A percentile compares a stretch with the other conserved stretches of the same genome.
Evolutionary conservation across 2,329 filamentous ascomycete genomes (phyloP).

Genomic region (Camptophora hylomeconis): DNA sequence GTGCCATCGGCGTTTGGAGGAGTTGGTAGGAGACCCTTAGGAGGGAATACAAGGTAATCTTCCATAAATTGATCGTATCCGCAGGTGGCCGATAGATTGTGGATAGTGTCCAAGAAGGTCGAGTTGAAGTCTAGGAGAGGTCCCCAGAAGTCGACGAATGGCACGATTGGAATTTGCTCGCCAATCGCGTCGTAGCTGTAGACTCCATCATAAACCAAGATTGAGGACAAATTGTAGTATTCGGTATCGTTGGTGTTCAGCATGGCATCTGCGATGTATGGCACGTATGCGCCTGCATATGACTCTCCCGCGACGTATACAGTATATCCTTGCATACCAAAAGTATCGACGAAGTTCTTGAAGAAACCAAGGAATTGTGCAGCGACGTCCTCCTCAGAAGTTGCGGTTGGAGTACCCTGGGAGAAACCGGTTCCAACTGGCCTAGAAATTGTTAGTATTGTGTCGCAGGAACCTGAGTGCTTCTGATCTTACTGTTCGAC

Average conservation of each 20-base stretch:
- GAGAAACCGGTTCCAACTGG: constrained; percentile 54
- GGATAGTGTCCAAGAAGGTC: constrained; percentile 28
- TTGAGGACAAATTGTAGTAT: constrained; percentile 55
- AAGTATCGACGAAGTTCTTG: constrained; percentile 63
- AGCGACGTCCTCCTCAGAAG: constrained; percentile 53
- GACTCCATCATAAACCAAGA: constrained; percentile 61
- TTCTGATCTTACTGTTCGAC: constrained; percentile 41
- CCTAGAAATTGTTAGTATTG: constrained; percentile 3
- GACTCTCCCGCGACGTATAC: constrained; percentile 60
- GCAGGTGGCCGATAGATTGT: constrained; percentile 29
- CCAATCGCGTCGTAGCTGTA: constrained; percentile 42
- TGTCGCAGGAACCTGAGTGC: not conserved
- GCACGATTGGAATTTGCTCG: constrained; percentile 31
- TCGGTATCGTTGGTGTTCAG: constrained; percentile 51
- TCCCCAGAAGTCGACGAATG: constrained; percentile 29
- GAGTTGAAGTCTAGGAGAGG: constrained; percentile 34
- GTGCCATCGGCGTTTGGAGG: constrained; percentile 33
- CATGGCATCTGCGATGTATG: constrained; percentile 62
- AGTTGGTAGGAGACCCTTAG: constrained; percentile 45
- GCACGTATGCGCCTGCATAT: constrained; percentile 54
- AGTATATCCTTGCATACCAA: constrained; percentile 53
- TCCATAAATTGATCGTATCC: constrained; percentile 34
- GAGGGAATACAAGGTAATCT: constrained; percentile 53
- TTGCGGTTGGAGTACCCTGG: constrained; percentile 50
- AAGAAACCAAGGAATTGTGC: constrained; percentile 65